Base-by-base conservation (phyloP, 2,329 filamentous ascomycete species). In the Talaromyces sp. region DNA sequence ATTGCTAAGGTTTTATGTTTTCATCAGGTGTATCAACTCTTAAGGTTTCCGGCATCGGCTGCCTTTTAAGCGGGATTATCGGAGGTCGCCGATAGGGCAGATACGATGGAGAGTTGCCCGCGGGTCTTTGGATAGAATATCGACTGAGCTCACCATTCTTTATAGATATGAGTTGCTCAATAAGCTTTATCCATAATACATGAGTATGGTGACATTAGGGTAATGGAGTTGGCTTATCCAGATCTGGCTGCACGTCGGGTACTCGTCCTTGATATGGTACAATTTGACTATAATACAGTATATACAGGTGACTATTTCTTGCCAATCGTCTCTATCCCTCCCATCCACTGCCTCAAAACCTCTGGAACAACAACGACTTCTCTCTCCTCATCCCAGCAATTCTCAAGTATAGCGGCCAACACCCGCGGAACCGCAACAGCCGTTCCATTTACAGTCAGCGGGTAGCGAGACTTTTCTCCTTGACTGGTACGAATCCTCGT, bases 371-470 rank as follows among this genome's bases (percentile, higher is more conserved):
- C 81, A 8, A 98, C 91, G 1, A 84, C 85, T 71, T 82, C 83
- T 22, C 83, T 83, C 27, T 82, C 73, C 72, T 93, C 89, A 72
- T 95, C 86, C 91, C 93, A 99, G 0, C 92, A 90, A 72, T 93
- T 92, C 82, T 99, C 95, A 69, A 99, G 75, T 60, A 99, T 84
- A 6, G 93, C 93, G 27, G 95, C 93, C 66, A 99, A 75, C 13
- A 99, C 90, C 61, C 95, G 85, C 3, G 95, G 95, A 43, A 98
- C 90, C 0, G 95, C 95, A 72, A 98, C 82, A 0, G 94, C 95
- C 1, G 95, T 99, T 0, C 94, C 96, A 75, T 99, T 99, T 43
- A 96, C 84, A 0, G 95, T 99, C 80, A 91, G 92, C 15, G 93
- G 92, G 76, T 92, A 98, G 1, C 84, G 83, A 47, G 90, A 79